phyloP scores from a whole-genome alignment of 768 basidiomycete species.

The Phallus indusiatus region DNA sequence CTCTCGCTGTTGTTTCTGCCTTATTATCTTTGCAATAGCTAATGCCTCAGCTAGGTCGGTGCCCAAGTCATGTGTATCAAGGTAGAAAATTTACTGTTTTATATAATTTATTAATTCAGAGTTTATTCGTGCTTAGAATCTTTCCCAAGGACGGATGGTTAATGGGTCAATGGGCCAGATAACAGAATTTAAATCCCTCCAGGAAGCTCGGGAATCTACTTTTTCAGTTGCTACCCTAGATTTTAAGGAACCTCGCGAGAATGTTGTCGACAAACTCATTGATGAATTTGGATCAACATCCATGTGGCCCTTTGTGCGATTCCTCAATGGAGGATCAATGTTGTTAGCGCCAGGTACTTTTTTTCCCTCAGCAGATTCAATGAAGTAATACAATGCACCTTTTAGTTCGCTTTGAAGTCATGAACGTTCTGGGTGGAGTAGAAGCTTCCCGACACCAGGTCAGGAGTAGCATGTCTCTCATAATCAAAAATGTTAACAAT shows the following conservation, averaged over 20 bases:
- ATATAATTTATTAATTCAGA: neutral
- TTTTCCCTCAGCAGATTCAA: neutral
- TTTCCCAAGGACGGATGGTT: constrained; percentile 57
- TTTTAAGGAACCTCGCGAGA: constrained; percentile 12
- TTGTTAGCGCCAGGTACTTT: constrained; percentile 22
- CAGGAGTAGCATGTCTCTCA: constrained; percentile 2
- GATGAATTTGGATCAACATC: constrained; percentile 3
- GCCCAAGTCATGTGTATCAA: constrained; percentile 85
- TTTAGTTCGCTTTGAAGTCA: constrained; percentile 53
- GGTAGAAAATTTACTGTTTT: constrained; percentile 24
- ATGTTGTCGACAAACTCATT: neutral
- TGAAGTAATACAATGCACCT: constrained; percentile 19
- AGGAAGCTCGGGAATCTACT: constrained; percentile 31
- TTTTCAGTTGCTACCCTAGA: constrained; percentile 30
- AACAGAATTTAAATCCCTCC: constrained; percentile 32
- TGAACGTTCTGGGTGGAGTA: constrained; percentile 45
- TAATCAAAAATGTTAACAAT: neutral
- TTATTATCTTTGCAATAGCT: constrained; percentile 1
- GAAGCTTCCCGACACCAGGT: constrained; percentile 55
- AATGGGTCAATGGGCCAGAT: constrained; percentile 63
- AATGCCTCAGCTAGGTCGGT: constrained; percentile 37
- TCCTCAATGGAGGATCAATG: constrained; percentile 36
- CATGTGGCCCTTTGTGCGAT: constrained; percentile 55
- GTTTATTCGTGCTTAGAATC: constrained; percentile 36
- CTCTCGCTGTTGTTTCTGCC: constrained; percentile 23